Percentiles rank a stretch among this genome's conserved stretches.
These are phyloP conservation scores for Mucor sp. DNA, from an alignment of 371 early-diverging fungal genomes.

Conservation along the genomic window DNA sequence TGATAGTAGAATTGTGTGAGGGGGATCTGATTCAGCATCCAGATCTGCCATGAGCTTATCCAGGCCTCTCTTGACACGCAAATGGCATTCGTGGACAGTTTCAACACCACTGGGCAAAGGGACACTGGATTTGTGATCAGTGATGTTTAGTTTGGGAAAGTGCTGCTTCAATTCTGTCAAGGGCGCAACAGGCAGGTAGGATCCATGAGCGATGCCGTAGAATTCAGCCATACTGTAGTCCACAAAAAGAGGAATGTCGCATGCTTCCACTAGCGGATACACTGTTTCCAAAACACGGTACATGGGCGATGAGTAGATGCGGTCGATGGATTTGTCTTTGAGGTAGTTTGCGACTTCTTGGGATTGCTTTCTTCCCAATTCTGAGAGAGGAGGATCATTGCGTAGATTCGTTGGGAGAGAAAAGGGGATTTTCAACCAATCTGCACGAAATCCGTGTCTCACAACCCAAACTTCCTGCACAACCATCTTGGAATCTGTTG, in stretches of 20 bases:
- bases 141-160: conserved; percentile 29
- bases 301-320: conserved; percentile 41
- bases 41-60: conserved; percentile 24
- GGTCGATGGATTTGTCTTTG: conserved; percentile 30
- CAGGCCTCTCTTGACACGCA: conserved; percentile 32
- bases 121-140: conserved; percentile 23
- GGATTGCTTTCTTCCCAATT: conserved; percentile 36
- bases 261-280: conserved; percentile 26
- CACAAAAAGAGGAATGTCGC: conserved; percentile 25
- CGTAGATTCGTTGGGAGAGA: conserved; percentile 28
- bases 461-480: conserved; percentile 38
- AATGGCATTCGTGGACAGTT: conserved; percentile 30
- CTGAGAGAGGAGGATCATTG: conserved; percentile 37
- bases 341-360: conserved; percentile 30
- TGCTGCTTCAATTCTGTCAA: conserved; percentile 22
- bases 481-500: conserved; percentile 8
- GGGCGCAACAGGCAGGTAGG: conserved; percentile 33
- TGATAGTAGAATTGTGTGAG: conserved; percentile 23
- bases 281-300: conserved; percentile 42
- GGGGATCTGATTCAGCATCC: conserved; percentile 21
- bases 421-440: conserved; percentile 35
- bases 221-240: conserved; percentile 45
- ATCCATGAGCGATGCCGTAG: conserved; percentile 34
- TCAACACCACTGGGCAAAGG: conserved; percentile 28
- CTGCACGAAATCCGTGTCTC: conserved; percentile 45